Percentiles rank a stretch among this genome's conserved stretches.
Conservation (phyloP, 1,284 basidiomycete species). For the Phlebopus sp. region DNA sequence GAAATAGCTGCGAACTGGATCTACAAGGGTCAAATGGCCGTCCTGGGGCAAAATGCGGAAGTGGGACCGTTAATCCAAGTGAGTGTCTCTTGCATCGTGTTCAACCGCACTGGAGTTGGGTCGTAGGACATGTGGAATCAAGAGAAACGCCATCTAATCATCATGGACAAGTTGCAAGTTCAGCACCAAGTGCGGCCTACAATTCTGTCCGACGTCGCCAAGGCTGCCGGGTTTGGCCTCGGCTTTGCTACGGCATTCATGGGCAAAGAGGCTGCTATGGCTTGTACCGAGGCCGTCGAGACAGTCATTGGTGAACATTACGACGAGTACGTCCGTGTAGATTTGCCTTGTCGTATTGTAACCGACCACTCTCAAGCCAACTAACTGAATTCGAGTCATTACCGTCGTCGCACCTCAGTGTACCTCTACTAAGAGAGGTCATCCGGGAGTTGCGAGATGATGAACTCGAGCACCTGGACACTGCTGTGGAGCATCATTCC, state of each 20-base stretch:
- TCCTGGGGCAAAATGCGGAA: conserved; percentile 61
- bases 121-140: conserved; percentile 93
- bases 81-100: conserved; percentile 18
- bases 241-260: conserved; percentile 85
- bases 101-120: conserved; percentile 3
- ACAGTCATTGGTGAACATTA: conserved; percentile 98
- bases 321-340: conserved; percentile 73
- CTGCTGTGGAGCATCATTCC: conserved; percentile 85
- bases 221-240: conserved; percentile 80
- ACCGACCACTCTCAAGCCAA: conserved; percentile 50
- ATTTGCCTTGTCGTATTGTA: conserved; percentile 7
- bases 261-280: conserved; percentile 95
- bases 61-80: conserved; percentile 78
- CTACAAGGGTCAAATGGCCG: conserved; percentile 78
- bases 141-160: conserved; percentile 87
- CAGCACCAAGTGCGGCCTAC: conserved; percentile 89
- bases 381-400: conserved; percentile 65
- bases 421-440: conserved; percentile 73
- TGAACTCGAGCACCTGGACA: conserved; percentile 92
- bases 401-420: conserved; percentile 69
- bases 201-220: conserved; percentile 78
- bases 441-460: conserved; percentile 91
- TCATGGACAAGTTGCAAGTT: conserved; percentile 80
- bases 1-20: conserved; percentile 94
- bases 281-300: conserved; percentile 96